Conservation (phyloP, 768 basidiomycete genomes). For the Hebeloma cylindrosporum region DNA sequence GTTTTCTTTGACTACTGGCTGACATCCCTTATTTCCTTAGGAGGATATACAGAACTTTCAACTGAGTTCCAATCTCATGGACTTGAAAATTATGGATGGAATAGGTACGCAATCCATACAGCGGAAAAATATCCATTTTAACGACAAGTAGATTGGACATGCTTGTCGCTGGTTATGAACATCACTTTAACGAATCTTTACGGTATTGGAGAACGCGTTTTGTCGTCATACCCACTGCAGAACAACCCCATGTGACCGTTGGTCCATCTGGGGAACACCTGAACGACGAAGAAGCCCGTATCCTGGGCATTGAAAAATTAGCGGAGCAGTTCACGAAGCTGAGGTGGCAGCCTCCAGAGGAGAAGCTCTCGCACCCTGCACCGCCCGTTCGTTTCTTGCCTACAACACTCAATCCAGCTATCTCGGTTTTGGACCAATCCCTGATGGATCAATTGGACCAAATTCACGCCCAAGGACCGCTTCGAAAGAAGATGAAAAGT, state of each 20-base stretch:
- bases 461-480: constrained; percentile 70
- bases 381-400: constrained; percentile 76
- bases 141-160: constrained; percentile 66
- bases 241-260: constrained; percentile 54
- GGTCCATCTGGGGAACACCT: constrained; percentile 73
- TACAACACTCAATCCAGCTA: constrained; percentile 81
- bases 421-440: constrained; percentile 75
- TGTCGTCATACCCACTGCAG: constrained; percentile 84
- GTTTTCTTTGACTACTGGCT: background rate
- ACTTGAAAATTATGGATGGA: constrained; percentile 84
- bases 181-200: constrained; percentile 75
- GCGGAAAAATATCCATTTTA: background rate
- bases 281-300: constrained; percentile 82
- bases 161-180: constrained; percentile 81
- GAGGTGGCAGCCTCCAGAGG: constrained; percentile 72
- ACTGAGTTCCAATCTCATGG: constrained; percentile 78
- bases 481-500: constrained; percentile 80
- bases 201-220: constrained; percentile 95
- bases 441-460: constrained; percentile 81
- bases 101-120: constrained; percentile 49
- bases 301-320: constrained; percentile 89
- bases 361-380: constrained; percentile 44
- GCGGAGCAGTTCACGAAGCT: constrained; percentile 85
- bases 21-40: constrained; percentile 21
- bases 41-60: constrained; percentile 78